phyloP scores from a whole-genome alignment of 768 basidiomycete species.

The Ramaria sp. region DNA sequence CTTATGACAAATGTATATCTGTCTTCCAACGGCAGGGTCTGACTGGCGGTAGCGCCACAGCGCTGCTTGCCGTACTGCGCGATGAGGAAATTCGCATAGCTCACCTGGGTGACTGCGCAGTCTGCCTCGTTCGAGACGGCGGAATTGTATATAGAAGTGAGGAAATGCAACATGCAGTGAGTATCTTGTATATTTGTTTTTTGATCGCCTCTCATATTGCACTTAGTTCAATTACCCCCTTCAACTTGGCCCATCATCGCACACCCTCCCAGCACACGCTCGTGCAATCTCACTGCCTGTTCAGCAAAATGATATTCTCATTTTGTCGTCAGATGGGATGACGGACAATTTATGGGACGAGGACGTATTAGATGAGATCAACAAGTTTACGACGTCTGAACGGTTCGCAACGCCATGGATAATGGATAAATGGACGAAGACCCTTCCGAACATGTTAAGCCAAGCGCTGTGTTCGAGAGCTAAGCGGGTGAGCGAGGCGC shows the following conservation, averaged over 20 bases:
- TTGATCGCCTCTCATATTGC: not conserved
- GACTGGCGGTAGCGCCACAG: constrained; percentile 23
- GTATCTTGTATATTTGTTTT: constrained; percentile 17
- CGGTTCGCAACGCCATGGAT: not conserved
- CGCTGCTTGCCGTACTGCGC: constrained; percentile 29
- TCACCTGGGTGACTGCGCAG: constrained; percentile 82
- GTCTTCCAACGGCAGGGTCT: constrained; percentile 11
- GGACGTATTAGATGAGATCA: constrained; percentile 75
- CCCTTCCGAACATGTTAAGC: constrained; percentile 59
- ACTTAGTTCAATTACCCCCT: constrained; percentile 49
- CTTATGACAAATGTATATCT: not conserved
- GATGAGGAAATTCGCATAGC: constrained; percentile 70
- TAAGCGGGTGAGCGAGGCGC: constrained; percentile 46
- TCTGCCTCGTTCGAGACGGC: constrained; percentile 65
- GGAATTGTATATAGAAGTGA: constrained; percentile 76
- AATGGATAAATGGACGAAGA: constrained; percentile 31
- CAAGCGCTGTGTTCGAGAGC: constrained; percentile 79
- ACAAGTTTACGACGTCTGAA: constrained; percentile 29
- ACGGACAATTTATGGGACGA: constrained; percentile 86
- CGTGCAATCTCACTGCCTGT: constrained; percentile 63
- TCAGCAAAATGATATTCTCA: constrained; percentile 60
- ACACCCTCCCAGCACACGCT: constrained; percentile 57
- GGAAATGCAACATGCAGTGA: constrained; percentile 86
- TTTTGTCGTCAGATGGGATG: constrained; percentile 73
- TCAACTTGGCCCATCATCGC: constrained; percentile 50